These are phyloP conservation scores for Sphagnurus paluster DNA, from an alignment of 1,284 basidiomycete species.

Conservation along the genomic window DNA sequence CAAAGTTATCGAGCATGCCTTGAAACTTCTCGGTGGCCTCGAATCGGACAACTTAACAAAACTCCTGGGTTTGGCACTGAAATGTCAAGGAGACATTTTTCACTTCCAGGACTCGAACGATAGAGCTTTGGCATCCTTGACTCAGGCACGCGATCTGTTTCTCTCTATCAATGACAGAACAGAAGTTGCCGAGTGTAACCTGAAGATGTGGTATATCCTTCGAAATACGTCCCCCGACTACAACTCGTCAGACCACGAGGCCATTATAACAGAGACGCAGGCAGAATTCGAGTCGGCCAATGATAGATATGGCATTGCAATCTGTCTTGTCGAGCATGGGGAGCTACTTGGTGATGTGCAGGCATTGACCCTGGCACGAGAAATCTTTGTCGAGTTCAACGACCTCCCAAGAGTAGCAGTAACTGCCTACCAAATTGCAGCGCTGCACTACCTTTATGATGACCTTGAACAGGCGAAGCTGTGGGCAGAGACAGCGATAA, in stretches of 20 bases:
- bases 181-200: not conserved
- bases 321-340: too few relatives aligned
- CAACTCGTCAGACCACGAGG: too few relatives aligned
- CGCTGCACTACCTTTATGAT: too few relatives aligned
- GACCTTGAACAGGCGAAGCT: too few relatives aligned
- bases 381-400: too few relatives aligned
- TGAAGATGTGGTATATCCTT: not conserved
- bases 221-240: too few relatives aligned
- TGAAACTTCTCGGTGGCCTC: not conserved
- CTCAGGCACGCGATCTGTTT: not conserved
- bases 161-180: not conserved
- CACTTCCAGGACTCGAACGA: not conserved
- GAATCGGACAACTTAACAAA: not conserved
- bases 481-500: too few relatives aligned
- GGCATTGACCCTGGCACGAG: not conserved
- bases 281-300: constrained; percentile 3
- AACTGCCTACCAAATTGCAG: too few relatives aligned
- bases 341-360: too few relatives aligned
- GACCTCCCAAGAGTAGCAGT: too few relatives aligned
- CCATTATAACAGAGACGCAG: not conserved
- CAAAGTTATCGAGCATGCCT: constrained; percentile 1
- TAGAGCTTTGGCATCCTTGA: not conserved
- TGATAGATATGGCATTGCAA: constrained; percentile 1
- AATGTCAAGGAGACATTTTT: not conserved
- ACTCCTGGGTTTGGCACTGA: not conserved